Base-by-base conservation (phyloP, 2,329 filamentous ascomycete species). In the Metarhizium album region DNA sequence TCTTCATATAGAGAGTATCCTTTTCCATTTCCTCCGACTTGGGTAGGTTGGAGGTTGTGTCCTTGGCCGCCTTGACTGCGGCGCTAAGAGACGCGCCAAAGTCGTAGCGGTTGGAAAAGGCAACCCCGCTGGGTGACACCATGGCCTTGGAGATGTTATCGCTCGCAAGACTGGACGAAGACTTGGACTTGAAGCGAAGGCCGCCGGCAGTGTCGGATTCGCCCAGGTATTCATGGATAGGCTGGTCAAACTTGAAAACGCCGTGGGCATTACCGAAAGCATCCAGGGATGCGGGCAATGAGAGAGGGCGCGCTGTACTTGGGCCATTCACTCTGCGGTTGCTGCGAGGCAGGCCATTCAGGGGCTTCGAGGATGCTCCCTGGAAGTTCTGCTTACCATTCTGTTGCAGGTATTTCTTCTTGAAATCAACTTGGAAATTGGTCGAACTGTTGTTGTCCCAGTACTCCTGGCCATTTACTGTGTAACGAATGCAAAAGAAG, bases 381-480 rank as follows among this genome's bases (percentile, higher is more conserved):
- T 76, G 71, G 27, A 71, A 66, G 51, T 71, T 71, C 53, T 73
- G 74, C 72, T 81, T 82, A 57, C 76, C 76, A 47, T 75, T 80
- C 60, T 76, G 76, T 18, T 78, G 72, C 54, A 86, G 78, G 58
- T 78, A 69, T 71, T 87, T 90, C 76, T 90, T 94, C 57, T 76
- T 75, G 71, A 98, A 98, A 66, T 95, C 90, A 50, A 97, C 80
- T 67, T 96, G 90, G 71, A 93, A 98, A 70, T 98, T 97, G 68
- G 82, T 79, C 29, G 75, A 73, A 59, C 75, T 74, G 66, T 98
- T 98, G 76, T 91, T 98, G 70, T 98, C 93, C 93, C 93, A 98
- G 67, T 82, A 87, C 60, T 97, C 91, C 55, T 85, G 78, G 18
- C 89, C 88, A 55, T 84, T 83, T 52, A 95, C 89, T 38, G 73